Percentiles rank a stretch among this genome's conserved stretches.
phyloP scores from a whole-genome alignment of 2,329 filamentous ascomycete species.

The Neoascochyta sp. region DNA sequence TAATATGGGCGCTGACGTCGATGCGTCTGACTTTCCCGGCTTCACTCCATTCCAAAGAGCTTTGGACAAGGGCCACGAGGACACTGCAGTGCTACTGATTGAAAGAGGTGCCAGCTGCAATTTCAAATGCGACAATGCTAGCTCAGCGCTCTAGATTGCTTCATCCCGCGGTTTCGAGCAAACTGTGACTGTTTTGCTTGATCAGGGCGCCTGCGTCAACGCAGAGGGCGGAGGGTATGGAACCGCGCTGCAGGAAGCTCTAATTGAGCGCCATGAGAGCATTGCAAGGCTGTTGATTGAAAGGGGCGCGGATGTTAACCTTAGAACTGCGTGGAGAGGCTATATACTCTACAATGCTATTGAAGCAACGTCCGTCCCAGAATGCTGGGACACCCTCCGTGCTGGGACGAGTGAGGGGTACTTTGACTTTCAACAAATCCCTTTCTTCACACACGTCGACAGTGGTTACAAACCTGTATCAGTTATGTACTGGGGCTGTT shows the following conservation, averaged over 20 bases:
- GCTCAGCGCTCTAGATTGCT: slow-evolving; percentile 2
- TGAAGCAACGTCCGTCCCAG: too few species aligned
- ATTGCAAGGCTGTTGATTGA: slow-evolving; percentile 3
- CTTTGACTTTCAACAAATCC: too few species aligned
- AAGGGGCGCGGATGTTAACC: background rate
- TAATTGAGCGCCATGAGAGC: background rate
- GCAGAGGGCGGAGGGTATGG: background rate
- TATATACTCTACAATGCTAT: too few species aligned
- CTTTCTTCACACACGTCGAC: too few species aligned
- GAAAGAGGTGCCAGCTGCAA: background rate
- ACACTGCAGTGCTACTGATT: slow-evolving; percentile 2
- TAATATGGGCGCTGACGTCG: too few species aligned
- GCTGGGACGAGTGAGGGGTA: too few species aligned
- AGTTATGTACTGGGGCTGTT: too few species aligned
- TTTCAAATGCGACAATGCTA: background rate
- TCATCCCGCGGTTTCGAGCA: background rate
- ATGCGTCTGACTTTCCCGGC: too few species aligned
- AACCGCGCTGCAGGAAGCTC: slow-evolving; percentile 3
- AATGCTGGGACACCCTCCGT: too few species aligned
- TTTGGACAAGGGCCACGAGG: background rate
- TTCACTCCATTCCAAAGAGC: too few species aligned
- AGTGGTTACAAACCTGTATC: too few species aligned
- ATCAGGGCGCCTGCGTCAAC: background rate
- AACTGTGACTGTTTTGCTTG: slow-evolving; percentile 1
- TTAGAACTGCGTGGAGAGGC: too few species aligned